phyloP scores from a whole-genome alignment of 345 rosid genomes.

The Syzygium jambos region DNA sequence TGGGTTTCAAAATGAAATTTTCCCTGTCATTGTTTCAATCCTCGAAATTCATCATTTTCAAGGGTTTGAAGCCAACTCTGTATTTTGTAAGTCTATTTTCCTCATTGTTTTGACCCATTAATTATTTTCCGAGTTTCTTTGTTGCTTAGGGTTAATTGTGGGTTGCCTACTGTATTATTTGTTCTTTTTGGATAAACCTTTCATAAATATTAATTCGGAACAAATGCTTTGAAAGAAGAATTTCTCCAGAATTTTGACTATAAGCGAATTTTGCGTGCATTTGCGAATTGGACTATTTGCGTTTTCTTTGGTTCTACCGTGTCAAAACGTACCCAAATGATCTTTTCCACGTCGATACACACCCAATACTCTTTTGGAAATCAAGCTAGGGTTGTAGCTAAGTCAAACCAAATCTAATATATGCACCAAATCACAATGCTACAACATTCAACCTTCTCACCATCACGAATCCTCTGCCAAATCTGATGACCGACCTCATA shows the following conservation, averaged over 20 bases:
- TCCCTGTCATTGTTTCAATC: not conserved
- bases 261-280: not conserved
- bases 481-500: not conserved
- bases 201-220: not conserved
- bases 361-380: not conserved
- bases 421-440: not conserved
- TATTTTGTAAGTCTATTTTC: not conserved
- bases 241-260: not conserved
- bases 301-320: not conserved
- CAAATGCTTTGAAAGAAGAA: not conserved
- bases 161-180: not conserved
- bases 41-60: not conserved
- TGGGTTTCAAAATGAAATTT: too few relatives aligned
- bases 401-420: not conserved
- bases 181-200: not conserved
- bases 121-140: not conserved
- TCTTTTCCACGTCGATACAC: not conserved
- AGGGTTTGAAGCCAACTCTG: not conserved
- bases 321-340: not conserved
- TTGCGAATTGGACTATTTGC: not conserved
- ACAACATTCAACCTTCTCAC: not conserved
- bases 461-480: not conserved
- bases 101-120: not conserved
- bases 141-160: not conserved
- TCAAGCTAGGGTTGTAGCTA: not conserved